phyloP scores from a whole-genome alignment of 2,329 filamentous ascomycete species.

The Dactylellina cionopaga region DNA sequence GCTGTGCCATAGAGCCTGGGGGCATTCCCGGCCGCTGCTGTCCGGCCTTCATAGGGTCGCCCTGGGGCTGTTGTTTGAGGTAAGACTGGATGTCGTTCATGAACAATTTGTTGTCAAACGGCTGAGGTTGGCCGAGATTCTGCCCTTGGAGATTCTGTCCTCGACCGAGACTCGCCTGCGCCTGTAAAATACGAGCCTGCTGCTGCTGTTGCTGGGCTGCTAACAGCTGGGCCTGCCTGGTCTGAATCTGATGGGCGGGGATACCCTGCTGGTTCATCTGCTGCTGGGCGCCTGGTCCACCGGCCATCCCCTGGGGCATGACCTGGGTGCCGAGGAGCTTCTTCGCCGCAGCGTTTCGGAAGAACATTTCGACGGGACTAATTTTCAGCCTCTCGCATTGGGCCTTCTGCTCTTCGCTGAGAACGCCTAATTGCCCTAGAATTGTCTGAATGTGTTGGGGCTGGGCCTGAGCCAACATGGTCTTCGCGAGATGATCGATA shows the following conservation, averaged over 20 bases:
- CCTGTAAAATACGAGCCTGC: slow-evolving; percentile 19
- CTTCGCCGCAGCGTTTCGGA: slow-evolving; percentile 43
- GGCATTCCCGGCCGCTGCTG: slow-evolving; percentile 32
- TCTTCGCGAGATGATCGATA: slow-evolving; percentile 28
- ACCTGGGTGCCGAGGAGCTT: slow-evolving; percentile 24
- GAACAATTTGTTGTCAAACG: slow-evolving; percentile 43
- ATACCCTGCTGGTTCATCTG: slow-evolving; percentile 19
- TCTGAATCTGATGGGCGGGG: slow-evolving; percentile 32
- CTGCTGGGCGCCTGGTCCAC: slow-evolving; percentile 25
- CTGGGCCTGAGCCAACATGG: slow-evolving; percentile 43
- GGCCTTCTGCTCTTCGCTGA: slow-evolving; percentile 40
- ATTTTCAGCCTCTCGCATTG: slow-evolving; percentile 39
- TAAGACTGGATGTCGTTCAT: slow-evolving; percentile 42
- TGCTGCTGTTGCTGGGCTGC: slow-evolving; percentile 30
- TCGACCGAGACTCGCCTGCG: slow-evolving; percentile 37
- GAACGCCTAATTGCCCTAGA: slow-evolving; percentile 20
- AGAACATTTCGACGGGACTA: slow-evolving; percentile 40
- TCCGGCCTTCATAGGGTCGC: not conserved
- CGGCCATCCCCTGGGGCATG: not conserved
- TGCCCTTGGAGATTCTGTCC: slow-evolving; percentile 37
- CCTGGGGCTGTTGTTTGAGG: slow-evolving; percentile 24
- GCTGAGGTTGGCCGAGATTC: slow-evolving; percentile 19
- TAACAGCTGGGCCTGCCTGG: slow-evolving; percentile 20
- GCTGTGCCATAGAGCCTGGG: slow-evolving; percentile 20
- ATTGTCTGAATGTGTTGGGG: slow-evolving; percentile 42